These are phyloP conservation scores for Pleurotus salmoneostramineus DNA, from an alignment of 768 basidiomycete species.

Conservation along the genomic window DNA sequence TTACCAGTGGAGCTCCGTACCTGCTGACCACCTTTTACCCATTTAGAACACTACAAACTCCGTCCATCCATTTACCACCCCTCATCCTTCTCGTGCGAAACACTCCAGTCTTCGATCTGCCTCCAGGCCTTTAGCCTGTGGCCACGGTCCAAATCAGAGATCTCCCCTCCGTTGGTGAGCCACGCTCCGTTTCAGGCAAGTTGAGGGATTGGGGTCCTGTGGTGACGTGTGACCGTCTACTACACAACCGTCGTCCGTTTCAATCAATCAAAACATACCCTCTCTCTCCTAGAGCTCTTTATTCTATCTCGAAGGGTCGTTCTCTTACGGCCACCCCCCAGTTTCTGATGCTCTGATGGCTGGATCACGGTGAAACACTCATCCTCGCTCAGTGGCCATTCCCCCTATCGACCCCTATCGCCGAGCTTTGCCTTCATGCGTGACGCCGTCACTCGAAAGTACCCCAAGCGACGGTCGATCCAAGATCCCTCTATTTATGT, in stretches of 20 bases:
- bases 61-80: slow-evolving; percentile 1
- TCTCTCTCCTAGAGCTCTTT: too few relatives aligned
- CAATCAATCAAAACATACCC: too few relatives aligned
- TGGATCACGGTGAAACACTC: too few relatives aligned
- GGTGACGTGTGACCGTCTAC: too few relatives aligned
- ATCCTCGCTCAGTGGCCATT: too few relatives aligned
- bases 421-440: neutral
- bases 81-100: neutral
- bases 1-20: neutral
- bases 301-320: too few relatives aligned
- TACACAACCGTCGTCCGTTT: too few relatives aligned
- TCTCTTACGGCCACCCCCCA: too few relatives aligned
- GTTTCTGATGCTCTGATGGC: too few relatives aligned
- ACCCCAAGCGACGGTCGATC: neutral
- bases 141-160: neutral
- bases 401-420: too few relatives aligned
- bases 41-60: slow-evolving; percentile 3
- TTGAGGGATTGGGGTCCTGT: too few relatives aligned
- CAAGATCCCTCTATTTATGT: neutral
- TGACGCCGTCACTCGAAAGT: neutral
- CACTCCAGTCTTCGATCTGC: neutral
- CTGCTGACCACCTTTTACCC: neutral
- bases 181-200: neutral
- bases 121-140: neutral
- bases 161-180: neutral